Evolutionary conservation across 2,329 filamentous ascomycete species (phyloP), one percentile per base, ranked within the genome.

Genomic region (Clarireedia homoeocarpa): DNA sequence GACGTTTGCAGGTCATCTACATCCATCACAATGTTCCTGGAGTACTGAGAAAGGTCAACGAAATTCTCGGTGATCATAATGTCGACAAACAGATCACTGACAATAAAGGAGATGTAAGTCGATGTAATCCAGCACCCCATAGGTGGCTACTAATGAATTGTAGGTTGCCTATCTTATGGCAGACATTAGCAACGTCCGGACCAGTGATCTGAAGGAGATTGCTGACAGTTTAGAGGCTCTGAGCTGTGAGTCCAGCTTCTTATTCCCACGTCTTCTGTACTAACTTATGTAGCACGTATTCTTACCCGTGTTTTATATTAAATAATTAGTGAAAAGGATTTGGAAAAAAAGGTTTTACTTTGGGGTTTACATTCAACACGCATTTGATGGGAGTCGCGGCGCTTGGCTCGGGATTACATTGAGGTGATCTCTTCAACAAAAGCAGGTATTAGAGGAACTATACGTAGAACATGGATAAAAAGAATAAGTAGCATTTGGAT

Each of bases 71-170:
- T 45, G 85, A 95, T 67, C 91, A 99, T 77, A 99, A 99, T 72
- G 91, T 99, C 65, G 92, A 96, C 76, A 97, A 97, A 79, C 94
- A 99, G 75, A 97, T 95, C 77, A 94, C 89, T 51, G 94, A 97
- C 72, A 95, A 88, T 74, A 87, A 86, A 75, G 92, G 91, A 64
- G 92, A 97, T 70, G 81, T 89, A 74, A 62, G 80, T 17, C 34
- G 64, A 40, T 15, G 7, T n/a, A 9, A n/a, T 6, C 7, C 5
- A 10, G 15, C 34, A 17, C 48, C 17, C 24, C 7, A 34, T 30
- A 20, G 14, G 30, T 30, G 17, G 6, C 26, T 47, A 39, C 63
- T 70, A 52, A 71, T 49, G 12, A 56, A 53, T 5, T 56, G 14
- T 64, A 86, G 79, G 81, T 94, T 62, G 94, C 94, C 20, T 99